Base-by-base conservation (phyloP, 2,329 filamentous ascomycete species). In the Pseudogymnoascus sp. region DNA sequence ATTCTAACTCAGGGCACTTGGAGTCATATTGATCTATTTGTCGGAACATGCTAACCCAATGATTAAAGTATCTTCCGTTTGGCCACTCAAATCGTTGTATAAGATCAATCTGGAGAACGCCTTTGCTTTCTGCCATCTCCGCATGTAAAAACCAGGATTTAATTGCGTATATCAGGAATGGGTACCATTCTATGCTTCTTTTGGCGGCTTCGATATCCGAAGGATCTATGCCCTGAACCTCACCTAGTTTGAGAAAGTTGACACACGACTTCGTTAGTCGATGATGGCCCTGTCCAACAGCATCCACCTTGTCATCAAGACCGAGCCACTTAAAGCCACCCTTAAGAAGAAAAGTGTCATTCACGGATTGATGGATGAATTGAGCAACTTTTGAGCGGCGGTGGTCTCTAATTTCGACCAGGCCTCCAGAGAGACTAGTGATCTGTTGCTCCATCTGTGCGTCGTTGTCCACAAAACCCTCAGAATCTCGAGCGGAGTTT, bases 321-420 rank as follows among this genome's bases (percentile, higher is more conserved):
- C n/a, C 38, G 12, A 43, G n/a, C n/a, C 20, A 43, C 38, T 16
- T 43, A 5, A 43, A 43, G 38, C 38, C 20, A 22, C 38, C 38
- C 7, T 43, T 22, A n/a, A 16, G 38, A n/a, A 16, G 38, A 22
- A 43, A 22, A 8, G 20, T 16, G 3, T 43, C 38, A 8, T 43
- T 43, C n/a, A 43, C 38, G 2, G 38, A 43, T 43, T 43, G 38
- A 16, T 74, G 71, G 58, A 73, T 72, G 47, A 74, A 77, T 62
- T 77, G 76, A 6, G 76, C 72, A 0, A 63, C 69, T 14, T 61
- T 58, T 30, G 35, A 20, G 2, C 59, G 3, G 6, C 16, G 35
- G 36, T 43, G 20, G 4, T 59, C 7, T 35, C 30, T 57, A 1
- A 67, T 50, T 16, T 67, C 65, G 1, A 63, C 66, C 33, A 69